These are phyloP conservation scores for Linnemannia hyalina DNA, from an alignment of 192 early-diverging fungal genomes.

Conservation along the genomic window DNA sequence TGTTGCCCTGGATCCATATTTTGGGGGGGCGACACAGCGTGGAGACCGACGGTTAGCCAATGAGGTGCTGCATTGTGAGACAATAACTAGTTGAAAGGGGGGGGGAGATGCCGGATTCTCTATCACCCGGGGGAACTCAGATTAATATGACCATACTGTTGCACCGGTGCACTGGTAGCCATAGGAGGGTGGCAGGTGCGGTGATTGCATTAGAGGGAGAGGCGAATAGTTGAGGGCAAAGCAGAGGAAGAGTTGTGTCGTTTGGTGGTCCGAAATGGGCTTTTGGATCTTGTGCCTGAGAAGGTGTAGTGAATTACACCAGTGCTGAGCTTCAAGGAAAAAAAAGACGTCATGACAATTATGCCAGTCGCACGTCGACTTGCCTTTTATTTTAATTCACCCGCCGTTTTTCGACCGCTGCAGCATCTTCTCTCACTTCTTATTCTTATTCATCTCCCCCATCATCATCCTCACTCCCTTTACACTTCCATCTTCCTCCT, in stretches of 20 bases:
- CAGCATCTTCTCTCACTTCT: background rate
- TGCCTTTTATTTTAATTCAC: no score
- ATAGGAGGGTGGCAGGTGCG: no score
- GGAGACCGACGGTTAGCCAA: background rate
- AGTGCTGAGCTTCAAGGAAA: no score
- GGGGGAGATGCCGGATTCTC: background rate
- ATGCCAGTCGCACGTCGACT: background rate
- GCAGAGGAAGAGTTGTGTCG: background rate
- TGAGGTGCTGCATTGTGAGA: background rate
- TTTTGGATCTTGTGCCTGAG: background rate
- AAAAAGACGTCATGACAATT: slow-evolving; percentile 10
- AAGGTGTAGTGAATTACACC: no score
- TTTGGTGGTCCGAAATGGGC: background rate
- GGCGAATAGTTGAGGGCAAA: background rate
- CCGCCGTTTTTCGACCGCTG: background rate
- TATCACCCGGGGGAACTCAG: background rate
- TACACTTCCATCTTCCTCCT: background rate
- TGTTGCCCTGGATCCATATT: background rate
- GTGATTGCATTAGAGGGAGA: no score
- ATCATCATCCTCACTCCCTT: background rate
- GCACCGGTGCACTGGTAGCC: no score
- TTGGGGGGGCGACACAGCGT: background rate
- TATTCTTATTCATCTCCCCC: background rate
- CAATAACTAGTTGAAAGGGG: background rate
- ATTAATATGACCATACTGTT: no score